Evolutionary conservation across 139 green algal species (phyloP).

Genomic region (Micractinium sp.): DNA sequence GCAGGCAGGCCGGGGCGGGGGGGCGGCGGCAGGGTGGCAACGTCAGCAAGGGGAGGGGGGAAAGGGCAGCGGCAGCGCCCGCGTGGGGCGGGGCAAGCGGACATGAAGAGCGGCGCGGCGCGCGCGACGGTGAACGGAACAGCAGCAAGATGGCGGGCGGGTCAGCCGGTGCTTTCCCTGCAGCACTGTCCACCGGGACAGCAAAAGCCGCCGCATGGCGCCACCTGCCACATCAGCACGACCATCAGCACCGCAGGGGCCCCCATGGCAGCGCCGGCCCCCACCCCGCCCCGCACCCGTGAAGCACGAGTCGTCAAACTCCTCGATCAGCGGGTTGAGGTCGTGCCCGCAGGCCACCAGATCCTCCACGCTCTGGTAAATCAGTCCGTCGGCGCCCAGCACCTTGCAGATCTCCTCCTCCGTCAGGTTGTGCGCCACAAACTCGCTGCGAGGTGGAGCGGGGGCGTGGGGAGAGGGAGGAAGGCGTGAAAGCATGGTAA

Average conservation of each 20-base stretch:
- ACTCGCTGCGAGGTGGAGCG: constrained; percentile 73
- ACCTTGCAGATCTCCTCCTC: constrained; percentile 79
- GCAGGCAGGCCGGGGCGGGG: not conserved
- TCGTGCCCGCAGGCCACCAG: constrained; percentile 72
- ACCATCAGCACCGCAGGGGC: too few relatives aligned
- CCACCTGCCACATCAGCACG: too few relatives aligned
- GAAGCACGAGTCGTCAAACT: constrained; percentile 96
- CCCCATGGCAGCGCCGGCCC: too few relatives aligned
- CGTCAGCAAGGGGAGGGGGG: not conserved
- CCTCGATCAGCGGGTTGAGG: constrained; percentile 85
- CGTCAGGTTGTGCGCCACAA: constrained; percentile 87
- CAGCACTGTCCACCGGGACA: too few relatives aligned
- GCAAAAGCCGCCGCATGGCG: too few relatives aligned
- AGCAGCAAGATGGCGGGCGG: too few relatives aligned
- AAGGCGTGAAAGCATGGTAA: too few relatives aligned
- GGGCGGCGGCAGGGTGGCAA: not conserved
- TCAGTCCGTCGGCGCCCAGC: constrained; percentile 90
- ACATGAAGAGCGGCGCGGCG: too few relatives aligned
- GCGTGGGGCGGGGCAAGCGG: too few relatives aligned
- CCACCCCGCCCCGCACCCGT: constrained; percentile 34
- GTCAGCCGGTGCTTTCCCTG: too few relatives aligned
- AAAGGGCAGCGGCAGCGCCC: not conserved
- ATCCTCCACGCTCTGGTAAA: constrained; percentile 93
- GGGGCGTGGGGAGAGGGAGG: not conserved
- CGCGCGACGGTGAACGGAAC: too few relatives aligned